A percentile compares a stretch with the other conserved stretches of the same genome.
phyloP scores from a whole-genome alignment of 768 basidiomycete genomes.

The Termitomyces sp. region DNA sequence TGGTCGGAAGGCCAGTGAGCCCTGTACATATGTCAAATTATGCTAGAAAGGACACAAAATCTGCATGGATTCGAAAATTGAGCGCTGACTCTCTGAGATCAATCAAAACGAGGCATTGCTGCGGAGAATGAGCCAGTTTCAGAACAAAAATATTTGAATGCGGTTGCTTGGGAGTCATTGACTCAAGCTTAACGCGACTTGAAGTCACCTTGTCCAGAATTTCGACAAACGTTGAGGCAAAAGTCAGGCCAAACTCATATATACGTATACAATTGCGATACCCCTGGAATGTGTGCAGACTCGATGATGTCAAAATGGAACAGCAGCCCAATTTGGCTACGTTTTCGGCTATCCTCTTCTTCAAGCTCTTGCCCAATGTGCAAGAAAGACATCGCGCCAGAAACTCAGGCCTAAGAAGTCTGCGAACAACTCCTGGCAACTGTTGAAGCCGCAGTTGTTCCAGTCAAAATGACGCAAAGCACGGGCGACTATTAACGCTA shows the following conservation, averaged over 20 bases:
- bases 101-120: conserved; percentile 19
- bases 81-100: conserved; percentile 9
- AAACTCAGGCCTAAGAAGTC: neutral
- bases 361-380: neutral
- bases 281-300: neutral
- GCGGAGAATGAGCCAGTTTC: neutral
- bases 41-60: conserved; percentile 14
- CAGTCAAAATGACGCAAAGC: neutral
- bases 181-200: neutral
- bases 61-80: conserved; percentile 16
- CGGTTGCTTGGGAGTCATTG: neutral
- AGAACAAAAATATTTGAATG: neutral
- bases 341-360: neutral
- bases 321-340: neutral
- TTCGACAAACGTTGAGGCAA: neutral
- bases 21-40: conserved; percentile 7
- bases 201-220: neutral
- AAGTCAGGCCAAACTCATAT: neutral
- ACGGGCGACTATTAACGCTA: neutral
- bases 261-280: neutral
- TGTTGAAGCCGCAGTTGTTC: neutral
- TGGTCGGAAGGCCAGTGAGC: conserved; percentile 10
- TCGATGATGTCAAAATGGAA: neutral
- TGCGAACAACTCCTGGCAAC: neutral
- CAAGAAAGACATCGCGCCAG: neutral